Evolutionary conservation across 2,329 filamentous ascomycete genomes (phyloP), one percentile per base, ranked within the genome.

Genomic region (Alternaria incomplexa): DNA sequence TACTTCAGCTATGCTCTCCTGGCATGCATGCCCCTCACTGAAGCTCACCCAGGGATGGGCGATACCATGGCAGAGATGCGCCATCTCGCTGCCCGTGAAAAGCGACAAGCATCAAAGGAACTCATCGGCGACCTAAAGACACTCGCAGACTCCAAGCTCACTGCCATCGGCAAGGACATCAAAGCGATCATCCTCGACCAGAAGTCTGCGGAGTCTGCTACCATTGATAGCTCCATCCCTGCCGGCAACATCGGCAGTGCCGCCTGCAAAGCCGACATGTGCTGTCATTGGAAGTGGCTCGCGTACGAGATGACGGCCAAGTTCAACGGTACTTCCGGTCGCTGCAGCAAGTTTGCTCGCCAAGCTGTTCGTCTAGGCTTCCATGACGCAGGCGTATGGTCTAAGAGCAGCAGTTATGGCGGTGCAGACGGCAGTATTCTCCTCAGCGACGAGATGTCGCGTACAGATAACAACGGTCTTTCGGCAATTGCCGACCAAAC

Each of bases 261-360:
- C 9, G 76, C 76, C 10, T 79, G 77, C 68, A 74, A 76, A 65
- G 67, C 70, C 9, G 76, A 79, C 40, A 64, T 69, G 13, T 79
- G 77, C 66, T 79, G 77, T 54, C 70, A 76, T 22, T 79, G 76
- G 76, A 76, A 76, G 55, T 79, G 76, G 69, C 71, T 79, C 3
- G 65, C 74, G 8, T 73, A 75, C 54, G 77, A 78, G 25, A 77
- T 79, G 75, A 74, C 71, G 9, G 68, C 72, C 28, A 71, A 70
- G 30, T 79, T 79, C 68, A 74, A 72, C 44, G 77, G 76, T 51
- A 72, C 72, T 6, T 77, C 74, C 3, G 76, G 75, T 6, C 75
- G 77, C 6, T 78, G 77, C 64, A 76, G 64, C 15, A 76, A 76
- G 43, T 73, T 73, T 46, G 76, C 76, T 13, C 65, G 76, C 15